Evolutionary conservation across 176 grass and related monocot genomes (phyloP).

Genomic region (Cenchrus fungigraminus): DNA sequence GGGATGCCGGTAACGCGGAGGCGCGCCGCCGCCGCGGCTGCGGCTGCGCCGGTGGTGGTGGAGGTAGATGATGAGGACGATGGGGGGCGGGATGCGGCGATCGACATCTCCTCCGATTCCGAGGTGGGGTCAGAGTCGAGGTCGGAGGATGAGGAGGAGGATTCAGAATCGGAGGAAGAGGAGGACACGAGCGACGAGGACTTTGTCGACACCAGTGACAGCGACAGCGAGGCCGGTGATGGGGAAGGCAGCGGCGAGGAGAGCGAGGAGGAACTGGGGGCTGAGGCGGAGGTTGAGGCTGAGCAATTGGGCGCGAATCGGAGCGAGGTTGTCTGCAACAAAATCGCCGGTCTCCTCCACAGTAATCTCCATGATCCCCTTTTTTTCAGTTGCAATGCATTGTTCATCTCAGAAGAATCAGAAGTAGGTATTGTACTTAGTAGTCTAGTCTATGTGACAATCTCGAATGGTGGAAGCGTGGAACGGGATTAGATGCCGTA

Average conservation of each 20-base stretch:
- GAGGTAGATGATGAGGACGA: not conserved
- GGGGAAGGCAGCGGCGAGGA: conserved; percentile 12
- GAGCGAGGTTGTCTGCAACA: conserved; percentile 43
- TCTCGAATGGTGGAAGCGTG: not conserved
- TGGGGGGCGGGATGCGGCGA: conserved; percentile 6
- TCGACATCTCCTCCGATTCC: conserved; percentile 62
- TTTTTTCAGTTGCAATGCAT: not conserved
- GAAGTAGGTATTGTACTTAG: not conserved
- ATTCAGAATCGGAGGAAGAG: conserved; percentile 31
- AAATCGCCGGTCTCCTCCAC: conserved; percentile 57
- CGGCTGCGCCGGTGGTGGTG: not conserved
- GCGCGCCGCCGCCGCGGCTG: not conserved
- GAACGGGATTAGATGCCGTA: not conserved
- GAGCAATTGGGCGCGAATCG: conserved; percentile 35
- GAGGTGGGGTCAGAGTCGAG: conserved; percentile 35
- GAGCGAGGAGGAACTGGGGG: conserved; percentile 29
- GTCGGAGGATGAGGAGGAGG: conserved; percentile 35
- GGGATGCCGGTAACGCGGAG: conserved; percentile 52
- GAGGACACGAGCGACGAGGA: conserved; percentile 50
- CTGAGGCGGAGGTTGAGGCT: conserved; percentile 3
- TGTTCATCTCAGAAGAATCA: not conserved
- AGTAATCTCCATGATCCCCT: conserved; percentile 39
- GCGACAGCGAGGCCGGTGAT: not conserved
- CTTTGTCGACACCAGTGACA: conserved; percentile 43
- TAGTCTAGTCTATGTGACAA: not conserved